Evolutionary conservation across 2,329 filamentous ascomycete species (phyloP), one percentile per base, ranked within the genome.

Genomic region (Calonectria fujianensis): DNA sequence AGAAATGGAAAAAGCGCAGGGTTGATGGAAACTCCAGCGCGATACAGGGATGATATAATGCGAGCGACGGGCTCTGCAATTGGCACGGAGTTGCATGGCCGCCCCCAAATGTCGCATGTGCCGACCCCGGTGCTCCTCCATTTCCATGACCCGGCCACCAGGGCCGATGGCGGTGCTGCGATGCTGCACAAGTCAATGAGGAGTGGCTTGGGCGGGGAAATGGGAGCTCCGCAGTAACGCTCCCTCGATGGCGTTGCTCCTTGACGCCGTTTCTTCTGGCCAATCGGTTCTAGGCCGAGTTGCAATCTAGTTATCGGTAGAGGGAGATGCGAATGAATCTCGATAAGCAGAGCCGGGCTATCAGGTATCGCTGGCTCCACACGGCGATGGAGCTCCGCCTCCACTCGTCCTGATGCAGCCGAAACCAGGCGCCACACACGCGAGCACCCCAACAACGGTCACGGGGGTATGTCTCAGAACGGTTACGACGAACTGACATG

Each of bases 91-190:
- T 9, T 35, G 35, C 35, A 29, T 61, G 20, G 11, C 32, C 37
- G 35, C 57, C 27, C 32, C 57, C 11, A 41, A 24, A 27, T 27
- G 57, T 61, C 57, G 11, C 54, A 61, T 41, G 57, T 61, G 37
- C 37, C 57, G 57, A 61, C 54, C 57, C 57, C 35, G 57, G 57
- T 27, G 57, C 57, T 61, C 57, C 57, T 61, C 57, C 57, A 41
- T 39, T 14, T 45, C 9, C 35, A 61, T 27, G 9, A 54, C 27
- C 51, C 27, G 29, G 51, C 51, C 27, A 29, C 39, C 35, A 29
- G 9, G 37, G 35, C 57, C 57, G 57, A 39, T 16, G 32, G 24
- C 24, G n/a, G 35, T 61, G 57, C 35, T 24, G 24, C 24, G n/a
- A n/a, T 61, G 57, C 35, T 24, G 37, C 27, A 16, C 51, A 13